phyloP scores from a whole-genome alignment of 2,329 filamentous ascomycete species.

The Fusarium metavorans region DNA sequence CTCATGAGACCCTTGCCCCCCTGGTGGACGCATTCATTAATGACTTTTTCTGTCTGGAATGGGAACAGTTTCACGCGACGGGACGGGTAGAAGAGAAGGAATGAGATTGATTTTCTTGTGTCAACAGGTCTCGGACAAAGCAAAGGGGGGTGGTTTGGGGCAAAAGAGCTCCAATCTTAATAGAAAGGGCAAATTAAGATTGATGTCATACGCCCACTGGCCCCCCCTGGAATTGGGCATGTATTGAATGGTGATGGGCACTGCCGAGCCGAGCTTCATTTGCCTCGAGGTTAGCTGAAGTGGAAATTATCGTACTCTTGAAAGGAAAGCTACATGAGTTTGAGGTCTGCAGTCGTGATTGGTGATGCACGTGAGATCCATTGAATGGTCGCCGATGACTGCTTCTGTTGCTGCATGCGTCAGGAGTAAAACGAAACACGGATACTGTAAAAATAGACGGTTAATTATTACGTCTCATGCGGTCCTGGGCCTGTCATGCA shows the following conservation, averaged over 20 bases:
- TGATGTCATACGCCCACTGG: conserved; percentile 44
- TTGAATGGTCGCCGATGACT: neutral
- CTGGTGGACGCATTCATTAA: neutral
- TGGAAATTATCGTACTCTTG: conserved; percentile 30
- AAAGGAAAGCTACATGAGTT: neutral
- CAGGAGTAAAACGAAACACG: conserved; percentile 9
- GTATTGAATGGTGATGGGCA: conserved; percentile 39
- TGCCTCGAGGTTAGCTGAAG: conserved; percentile 6
- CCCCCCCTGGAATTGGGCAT: conserved; percentile 17
- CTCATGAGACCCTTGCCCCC: neutral
- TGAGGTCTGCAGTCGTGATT: neutral
- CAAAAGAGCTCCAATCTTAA: conserved; percentile 11
- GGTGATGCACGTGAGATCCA: neutral
- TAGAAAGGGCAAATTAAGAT: conserved; percentile 40
- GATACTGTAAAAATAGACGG: neutral
- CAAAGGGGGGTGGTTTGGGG: neutral
- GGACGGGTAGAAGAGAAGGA: neutral
- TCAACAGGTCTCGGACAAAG: conserved; percentile 5
- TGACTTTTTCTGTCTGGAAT: neutral
- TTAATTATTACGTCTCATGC: conserved; percentile 18
- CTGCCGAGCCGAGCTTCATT: conserved; percentile 35
- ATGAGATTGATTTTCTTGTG: neutral
- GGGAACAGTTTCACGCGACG: conserved; percentile 3
- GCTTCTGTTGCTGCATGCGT: neutral
- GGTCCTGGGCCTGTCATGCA: neutral